Base-by-base conservation (phyloP, 106 monocot genomes). In the Xerophyta viscosa region DNA sequence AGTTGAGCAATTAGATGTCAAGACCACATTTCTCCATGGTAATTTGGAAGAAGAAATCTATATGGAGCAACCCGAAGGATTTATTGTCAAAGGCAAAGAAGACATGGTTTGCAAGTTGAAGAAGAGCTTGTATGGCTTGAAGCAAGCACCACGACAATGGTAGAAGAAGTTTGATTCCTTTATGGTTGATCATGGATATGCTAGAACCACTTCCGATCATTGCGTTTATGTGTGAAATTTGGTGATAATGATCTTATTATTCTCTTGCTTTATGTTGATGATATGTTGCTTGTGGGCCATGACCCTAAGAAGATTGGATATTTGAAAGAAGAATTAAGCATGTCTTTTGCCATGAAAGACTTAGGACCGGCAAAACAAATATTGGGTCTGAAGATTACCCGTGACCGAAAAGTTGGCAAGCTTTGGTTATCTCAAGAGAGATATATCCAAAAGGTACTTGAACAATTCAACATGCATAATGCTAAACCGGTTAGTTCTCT, bases 41-140 rank as follows among this genome's bases (percentile, higher is more conserved):
- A 15, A 39, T 39, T 39, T 39, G 15, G 39, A 39, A 1, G 39
- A 39, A 8, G 6, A 39, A 15, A 39, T 39, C 15, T 39, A 39
- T 39, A 39, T 39, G 39, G 6, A 39, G 3, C 39, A 39, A 39
- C 15, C 39, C 28, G 44, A 48, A 48, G 46, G 61, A 1, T 46
- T 61, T 18, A 8, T 10, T 15, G 10, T 21, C 3, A 14, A 19
- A 19, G 48, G 46, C 19, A 20, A 48, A 36, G 46, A 31, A 61
- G 19, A 61, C 12, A 29, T 61, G 21, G 46, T 61, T 6, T 61
- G 61, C 19, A 47, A 46, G 1, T 48, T 61, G 47, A 46, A 48
- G 9, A 59, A 45, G 28, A 59, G 58, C 27, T 41, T 59, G 9
- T 59, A 45, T 59, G 42, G 58, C 0, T 29, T 61, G 29, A 61